Evolutionary conservation across 164 flowering plant genomes (phyloP).

Genomic region (Tetracentron sinense): DNA sequence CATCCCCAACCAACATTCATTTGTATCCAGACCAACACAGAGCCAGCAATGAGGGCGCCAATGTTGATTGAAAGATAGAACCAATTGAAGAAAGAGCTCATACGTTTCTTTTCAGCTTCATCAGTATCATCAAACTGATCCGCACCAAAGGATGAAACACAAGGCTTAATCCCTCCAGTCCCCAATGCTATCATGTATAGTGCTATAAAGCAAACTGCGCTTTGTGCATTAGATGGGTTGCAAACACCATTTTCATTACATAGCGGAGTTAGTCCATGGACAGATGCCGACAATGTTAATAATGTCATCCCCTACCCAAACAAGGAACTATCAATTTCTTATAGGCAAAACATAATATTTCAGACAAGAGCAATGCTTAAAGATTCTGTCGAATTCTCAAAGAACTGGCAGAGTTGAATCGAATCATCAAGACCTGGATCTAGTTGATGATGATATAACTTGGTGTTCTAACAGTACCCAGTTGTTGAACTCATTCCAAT

Average conservation of each 20-base stretch:
- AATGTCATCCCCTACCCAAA: conserved; percentile 61
- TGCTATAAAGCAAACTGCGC: conserved; percentile 33
- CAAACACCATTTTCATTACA: conserved; percentile 41
- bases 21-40: conserved; percentile 39
- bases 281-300: conserved; percentile 59
- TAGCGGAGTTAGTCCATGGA: conserved; percentile 48
- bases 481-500: neutral
- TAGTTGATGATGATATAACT: no score
- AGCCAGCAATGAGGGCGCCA: conserved; percentile 39
- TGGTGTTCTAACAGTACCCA: no score
- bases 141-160: conserved; percentile 71
- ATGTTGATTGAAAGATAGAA: conserved; percentile 40
- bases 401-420: no score
- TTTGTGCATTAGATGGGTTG: conserved; percentile 33
- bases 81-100: conserved; percentile 55
- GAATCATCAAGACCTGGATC: no score
- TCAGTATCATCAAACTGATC: conserved; percentile 75
- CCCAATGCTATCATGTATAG: conserved; percentile 66
- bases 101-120: conserved; percentile 48
- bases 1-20: conserved; percentile 41
- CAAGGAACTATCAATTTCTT: neutral
- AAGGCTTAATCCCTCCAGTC: conserved; percentile 74
- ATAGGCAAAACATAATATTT: neutral
- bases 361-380: no score
- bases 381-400: no score